Conservation (phyloP, 2,329 filamentous ascomycete species). For the Juglanconis juglandina region DNA sequence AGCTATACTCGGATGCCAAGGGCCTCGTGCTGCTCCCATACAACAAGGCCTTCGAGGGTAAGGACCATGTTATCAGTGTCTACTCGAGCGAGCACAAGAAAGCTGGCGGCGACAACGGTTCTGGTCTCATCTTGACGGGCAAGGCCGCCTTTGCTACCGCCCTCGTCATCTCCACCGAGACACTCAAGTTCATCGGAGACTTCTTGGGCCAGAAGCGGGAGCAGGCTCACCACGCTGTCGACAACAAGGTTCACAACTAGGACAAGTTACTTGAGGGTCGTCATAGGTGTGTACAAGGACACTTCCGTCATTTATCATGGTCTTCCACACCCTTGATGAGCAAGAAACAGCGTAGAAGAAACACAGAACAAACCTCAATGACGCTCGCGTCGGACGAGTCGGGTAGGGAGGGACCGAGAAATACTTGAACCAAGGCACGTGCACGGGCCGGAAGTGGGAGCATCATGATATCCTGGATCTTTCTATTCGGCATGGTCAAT, state of each 20-base stretch:
- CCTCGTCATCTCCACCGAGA: conserved; percentile 17
- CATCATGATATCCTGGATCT: conserved; percentile 11
- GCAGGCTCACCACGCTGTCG: conserved; percentile 14
- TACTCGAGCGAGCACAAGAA: conserved; percentile 61
- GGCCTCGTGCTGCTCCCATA: conserved; percentile 60
- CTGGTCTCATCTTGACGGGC: conserved; percentile 63
- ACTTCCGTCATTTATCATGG: too few relatives aligned
- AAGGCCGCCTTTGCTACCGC: conserved; percentile 49
- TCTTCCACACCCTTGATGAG: too few relatives aligned
- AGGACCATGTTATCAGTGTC: conserved; percentile 56
- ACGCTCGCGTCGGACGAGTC: background rate
- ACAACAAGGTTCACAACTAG: conserved; percentile 19
- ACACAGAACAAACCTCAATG: background rate
- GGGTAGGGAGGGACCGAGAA: background rate
- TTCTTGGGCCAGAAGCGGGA: conserved; percentile 15
- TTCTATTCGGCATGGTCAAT: background rate
- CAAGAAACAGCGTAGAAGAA: too few relatives aligned
- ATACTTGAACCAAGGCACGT: background rate
- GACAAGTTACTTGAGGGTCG: background rate
- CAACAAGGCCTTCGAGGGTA: conserved; percentile 58
- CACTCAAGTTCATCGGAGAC: conserved; percentile 14
- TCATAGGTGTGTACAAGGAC: background rate
- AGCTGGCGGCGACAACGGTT: conserved; percentile 54
- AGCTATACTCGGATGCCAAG: conserved; percentile 64
- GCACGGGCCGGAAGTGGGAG: background rate